Conservation (phyloP, 768 basidiomycete species). For the Rhizopogon vulgaris region DNA sequence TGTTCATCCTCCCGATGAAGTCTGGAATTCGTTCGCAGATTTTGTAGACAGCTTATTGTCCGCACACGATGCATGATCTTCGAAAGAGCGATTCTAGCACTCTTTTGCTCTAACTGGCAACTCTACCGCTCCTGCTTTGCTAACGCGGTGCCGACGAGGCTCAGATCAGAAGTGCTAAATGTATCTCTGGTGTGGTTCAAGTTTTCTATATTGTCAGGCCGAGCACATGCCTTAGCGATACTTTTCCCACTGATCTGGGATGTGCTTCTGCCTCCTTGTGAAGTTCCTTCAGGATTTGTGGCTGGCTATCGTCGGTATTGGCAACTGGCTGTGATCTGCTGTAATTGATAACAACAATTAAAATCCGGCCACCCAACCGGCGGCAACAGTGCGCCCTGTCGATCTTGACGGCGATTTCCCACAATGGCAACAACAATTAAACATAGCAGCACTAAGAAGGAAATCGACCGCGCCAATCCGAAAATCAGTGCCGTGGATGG, state of each 20-base stretch:
- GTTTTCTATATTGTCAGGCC: constrained; percentile 1
- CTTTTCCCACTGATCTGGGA: not conserved
- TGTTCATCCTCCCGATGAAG: constrained; percentile 42
- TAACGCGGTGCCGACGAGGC: constrained; percentile 3
- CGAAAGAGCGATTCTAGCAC: not conserved
- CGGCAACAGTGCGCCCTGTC: constrained; percentile 6
- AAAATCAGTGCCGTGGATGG: constrained; percentile 6
- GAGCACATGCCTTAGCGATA: not conserved
- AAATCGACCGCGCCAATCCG: constrained; percentile 18
- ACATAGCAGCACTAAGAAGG: not conserved
- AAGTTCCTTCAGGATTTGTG: not conserved
- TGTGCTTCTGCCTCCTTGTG: not conserved
- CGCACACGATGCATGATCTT: not conserved
- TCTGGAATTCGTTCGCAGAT: constrained; percentile 45
- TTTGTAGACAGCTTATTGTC: constrained; percentile 38
- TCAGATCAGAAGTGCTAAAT: constrained; percentile 1
- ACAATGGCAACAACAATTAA: not conserved
- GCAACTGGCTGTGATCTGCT: not conserved
- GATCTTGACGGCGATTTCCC: constrained; percentile 5
- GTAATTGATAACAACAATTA: not conserved
- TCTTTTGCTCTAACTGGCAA: constrained; percentile 1
- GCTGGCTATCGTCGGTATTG: not conserved
- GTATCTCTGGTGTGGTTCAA: not conserved
- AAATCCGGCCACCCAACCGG: constrained; percentile 3
- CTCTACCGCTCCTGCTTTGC: constrained; percentile 17